Evolutionary conservation across 2,329 filamentous ascomycete species (phyloP).

Genomic region (Akanthomyces muscarius): DNA sequence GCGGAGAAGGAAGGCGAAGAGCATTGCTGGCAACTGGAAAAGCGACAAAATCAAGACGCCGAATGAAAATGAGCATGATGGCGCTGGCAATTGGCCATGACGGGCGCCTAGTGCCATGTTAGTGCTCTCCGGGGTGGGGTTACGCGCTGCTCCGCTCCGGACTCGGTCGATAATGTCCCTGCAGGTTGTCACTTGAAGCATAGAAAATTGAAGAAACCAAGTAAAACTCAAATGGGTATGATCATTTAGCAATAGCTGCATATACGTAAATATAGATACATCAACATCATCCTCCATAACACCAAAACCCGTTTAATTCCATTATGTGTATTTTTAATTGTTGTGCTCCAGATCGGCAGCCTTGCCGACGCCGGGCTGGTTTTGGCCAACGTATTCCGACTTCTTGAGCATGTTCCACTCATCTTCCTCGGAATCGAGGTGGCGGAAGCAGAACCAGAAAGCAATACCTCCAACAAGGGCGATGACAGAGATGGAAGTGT

Average conservation of each 20-base stretch:
- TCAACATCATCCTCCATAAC: conserved; percentile 6
- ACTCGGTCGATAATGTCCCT: neutral
- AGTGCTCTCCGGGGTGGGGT: neutral
- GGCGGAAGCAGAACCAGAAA: conserved; percentile 66
- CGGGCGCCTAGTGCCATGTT: neutral
- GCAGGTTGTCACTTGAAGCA: neutral
- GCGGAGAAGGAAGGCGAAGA: too few species aligned
- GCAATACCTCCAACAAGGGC: conserved; percentile 57
- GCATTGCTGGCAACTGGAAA: neutral
- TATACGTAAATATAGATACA: conserved; percentile 10
- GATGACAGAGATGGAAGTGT: conserved; percentile 58
- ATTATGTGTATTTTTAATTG: neutral
- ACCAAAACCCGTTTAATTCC: neutral
- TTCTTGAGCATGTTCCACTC: conserved; percentile 58
- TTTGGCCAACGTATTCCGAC: conserved; percentile 39
- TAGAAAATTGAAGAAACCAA: neutral
- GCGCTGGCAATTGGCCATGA: neutral
- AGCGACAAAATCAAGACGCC: neutral
- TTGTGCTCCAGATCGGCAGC: conserved; percentile 12
- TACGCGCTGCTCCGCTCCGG: neutral
- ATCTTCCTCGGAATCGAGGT: conserved; percentile 66
- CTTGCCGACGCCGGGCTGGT: conserved; percentile 34
- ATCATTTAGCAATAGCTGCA: conserved; percentile 5
- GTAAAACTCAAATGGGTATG: conserved; percentile 15
- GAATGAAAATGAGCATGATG: neutral